phyloP scores from a whole-genome alignment of 1,139 yeast species.

The Arxiozyma slooffiae region DNA sequence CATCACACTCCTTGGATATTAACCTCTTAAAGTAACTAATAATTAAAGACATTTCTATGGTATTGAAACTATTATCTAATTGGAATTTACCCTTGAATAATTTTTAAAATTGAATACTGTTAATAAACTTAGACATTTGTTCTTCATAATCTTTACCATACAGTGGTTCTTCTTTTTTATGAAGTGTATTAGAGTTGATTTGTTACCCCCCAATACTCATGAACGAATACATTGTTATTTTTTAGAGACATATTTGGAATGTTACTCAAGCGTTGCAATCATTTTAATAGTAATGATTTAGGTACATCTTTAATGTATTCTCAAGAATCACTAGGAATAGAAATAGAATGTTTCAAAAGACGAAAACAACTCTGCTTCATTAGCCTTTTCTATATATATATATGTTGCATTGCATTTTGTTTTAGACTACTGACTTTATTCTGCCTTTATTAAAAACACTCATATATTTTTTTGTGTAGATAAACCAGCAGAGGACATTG shows the following conservation, averaged over 20 bases:
- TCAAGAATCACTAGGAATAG: neutral
- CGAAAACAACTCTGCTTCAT: neutral
- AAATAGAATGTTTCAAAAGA: neutral
- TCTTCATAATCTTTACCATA: slow-evolving; percentile 7
- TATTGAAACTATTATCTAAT: slow-evolving; percentile 1
- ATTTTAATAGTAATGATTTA: slow-evolving; percentile 10
- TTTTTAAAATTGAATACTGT: slow-evolving; percentile 11
- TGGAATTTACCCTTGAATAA: slow-evolving; percentile 11
- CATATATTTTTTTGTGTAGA: neutral
- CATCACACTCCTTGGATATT: slow-evolving; percentile 11
- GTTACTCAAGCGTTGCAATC: slow-evolving; percentile 6
- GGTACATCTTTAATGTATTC: neutral
- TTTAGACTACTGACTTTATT: too few species aligned
- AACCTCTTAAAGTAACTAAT: slow-evolving; percentile 10
- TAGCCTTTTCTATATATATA: too few species aligned
- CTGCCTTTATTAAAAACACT: neutral
- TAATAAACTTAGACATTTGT: slow-evolving; percentile 7
- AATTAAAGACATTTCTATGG: slow-evolving; percentile 8
- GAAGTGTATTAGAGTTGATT: slow-evolving; percentile 16
- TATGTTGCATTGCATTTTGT: neutral
- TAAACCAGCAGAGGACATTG: too few species aligned
- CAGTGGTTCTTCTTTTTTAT: slow-evolving; percentile 20
- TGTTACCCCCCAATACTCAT: too few species aligned
- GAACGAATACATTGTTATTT: too few species aligned
- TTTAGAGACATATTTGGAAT: slow-evolving; percentile 6